Percentiles rank a stretch among this genome's conserved stretches.
phyloP scores from a whole-genome alignment of 192 early-diverging fungal species.

The Coemansia erecta region DNA sequence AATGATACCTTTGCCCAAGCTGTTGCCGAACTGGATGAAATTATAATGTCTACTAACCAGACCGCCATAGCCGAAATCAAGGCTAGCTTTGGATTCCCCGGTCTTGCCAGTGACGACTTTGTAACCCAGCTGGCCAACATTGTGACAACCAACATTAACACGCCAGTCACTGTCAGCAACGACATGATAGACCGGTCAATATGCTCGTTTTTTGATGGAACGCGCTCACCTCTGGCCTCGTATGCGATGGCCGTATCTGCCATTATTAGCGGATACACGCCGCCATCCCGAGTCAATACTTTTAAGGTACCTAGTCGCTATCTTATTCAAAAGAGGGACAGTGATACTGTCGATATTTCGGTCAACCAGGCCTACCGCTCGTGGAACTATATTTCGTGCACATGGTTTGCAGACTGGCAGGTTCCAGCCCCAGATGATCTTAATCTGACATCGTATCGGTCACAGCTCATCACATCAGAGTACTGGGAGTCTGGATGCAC shows the following conservation, averaged over 20 bases:
- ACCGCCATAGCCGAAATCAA: not conserved
- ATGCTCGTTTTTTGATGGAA: constrained; percentile 1
- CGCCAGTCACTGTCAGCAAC: not conserved
- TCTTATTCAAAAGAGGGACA: not conserved
- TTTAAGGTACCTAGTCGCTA: not conserved
- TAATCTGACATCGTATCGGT: not conserved
- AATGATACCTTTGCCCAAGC: constrained; percentile 21
- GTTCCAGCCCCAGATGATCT: not conserved
- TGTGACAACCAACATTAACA: not conserved
- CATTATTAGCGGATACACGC: not conserved
- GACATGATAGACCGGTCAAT: constrained; percentile 5
- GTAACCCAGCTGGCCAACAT: constrained; percentile 13
- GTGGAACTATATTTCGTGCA: constrained; percentile 6
- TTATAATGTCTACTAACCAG: constrained; percentile 10
- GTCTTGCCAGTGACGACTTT: constrained; percentile 5
- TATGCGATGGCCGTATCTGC: not conserved
- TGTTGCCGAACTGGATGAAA: constrained; percentile 30
- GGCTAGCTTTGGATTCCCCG: constrained; percentile 11
- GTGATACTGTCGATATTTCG: not conserved
- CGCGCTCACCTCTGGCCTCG: not conserved
- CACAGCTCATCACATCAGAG: constrained; percentile 3
- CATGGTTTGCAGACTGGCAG: constrained; percentile 12
- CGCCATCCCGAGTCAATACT: not conserved
- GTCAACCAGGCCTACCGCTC: constrained; percentile 1
- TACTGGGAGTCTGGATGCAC: constrained; percentile 1